Evolutionary conservation across 2,329 filamentous ascomycete genomes (phyloP).

Genomic region (Trichoderma atrobrunneum): DNA sequence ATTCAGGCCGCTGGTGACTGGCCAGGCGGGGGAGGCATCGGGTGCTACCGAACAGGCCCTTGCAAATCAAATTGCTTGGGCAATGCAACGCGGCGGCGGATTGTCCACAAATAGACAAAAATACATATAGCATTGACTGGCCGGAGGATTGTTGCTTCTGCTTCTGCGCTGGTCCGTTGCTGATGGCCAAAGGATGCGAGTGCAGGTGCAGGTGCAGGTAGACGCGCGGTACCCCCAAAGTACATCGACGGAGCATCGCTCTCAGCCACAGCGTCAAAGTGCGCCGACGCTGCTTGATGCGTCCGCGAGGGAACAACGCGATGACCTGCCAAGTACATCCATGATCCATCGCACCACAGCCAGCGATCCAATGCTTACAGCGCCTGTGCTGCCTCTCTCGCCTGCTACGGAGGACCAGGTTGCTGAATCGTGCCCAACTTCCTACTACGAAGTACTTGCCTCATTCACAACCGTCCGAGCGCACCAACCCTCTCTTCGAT

Average conservation of each 20-base stretch:
- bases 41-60: slow-evolving; percentile 15
- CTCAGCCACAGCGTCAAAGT: not conserved
- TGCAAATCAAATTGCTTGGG: not conserved
- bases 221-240: not conserved
- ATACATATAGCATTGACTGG: not conserved
- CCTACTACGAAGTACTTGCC: not conserved
- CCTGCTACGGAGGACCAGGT: not conserved
- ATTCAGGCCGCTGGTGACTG: not conserved
- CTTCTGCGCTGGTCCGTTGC: not conserved
- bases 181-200: not conserved
- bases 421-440: not conserved
- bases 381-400: not conserved
- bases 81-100: not conserved
- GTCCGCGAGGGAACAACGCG: not conserved
- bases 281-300: not conserved
- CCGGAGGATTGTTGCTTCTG: not conserved
- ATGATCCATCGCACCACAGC: not conserved
- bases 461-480: not conserved
- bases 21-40: slow-evolving; percentile 5
- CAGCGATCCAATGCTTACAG: not conserved
- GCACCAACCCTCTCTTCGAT: not conserved
- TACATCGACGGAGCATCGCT: not conserved
- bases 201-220: not conserved
- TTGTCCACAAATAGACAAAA: not conserved
- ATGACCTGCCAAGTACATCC: not conserved